phyloP scores from a whole-genome alignment of 2,329 filamentous ascomycete species.

The Penicillium sp. region DNA sequence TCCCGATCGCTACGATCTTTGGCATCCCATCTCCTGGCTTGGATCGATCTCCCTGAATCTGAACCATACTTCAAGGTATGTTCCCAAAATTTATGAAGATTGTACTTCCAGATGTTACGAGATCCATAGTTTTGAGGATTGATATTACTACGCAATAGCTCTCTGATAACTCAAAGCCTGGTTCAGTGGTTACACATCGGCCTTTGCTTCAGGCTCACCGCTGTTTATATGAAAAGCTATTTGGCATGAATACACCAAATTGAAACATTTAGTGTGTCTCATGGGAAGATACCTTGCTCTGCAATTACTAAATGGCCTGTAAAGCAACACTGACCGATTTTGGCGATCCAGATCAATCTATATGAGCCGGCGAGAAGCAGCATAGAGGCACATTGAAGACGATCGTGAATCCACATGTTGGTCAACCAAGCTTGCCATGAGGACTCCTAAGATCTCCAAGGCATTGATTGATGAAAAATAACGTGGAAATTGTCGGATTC shows the following conservation, averaged over 20 bases:
- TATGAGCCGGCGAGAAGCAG: too few relatives aligned
- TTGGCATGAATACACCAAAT: background rate
- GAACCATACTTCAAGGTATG: background rate
- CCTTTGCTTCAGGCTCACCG: background rate
- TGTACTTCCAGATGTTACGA: too few relatives aligned
- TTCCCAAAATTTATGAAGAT: background rate
- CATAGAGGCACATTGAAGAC: too few relatives aligned
- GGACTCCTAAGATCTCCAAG: too few relatives aligned
- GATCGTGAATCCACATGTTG: too few relatives aligned
- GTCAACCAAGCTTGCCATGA: too few relatives aligned
- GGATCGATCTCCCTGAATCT: too few relatives aligned
- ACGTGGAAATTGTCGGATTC: too few relatives aligned
- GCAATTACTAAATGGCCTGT: background rate
- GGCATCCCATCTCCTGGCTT: too few relatives aligned
- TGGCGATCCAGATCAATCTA: background rate
- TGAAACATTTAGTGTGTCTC: background rate
- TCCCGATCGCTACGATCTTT: background rate
- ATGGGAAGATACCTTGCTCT: background rate
- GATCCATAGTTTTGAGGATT: background rate
- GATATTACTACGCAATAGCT: background rate
- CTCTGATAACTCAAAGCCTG: too few relatives aligned
- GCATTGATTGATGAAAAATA: too few relatives aligned
- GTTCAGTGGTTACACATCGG: too few relatives aligned
- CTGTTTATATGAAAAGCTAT: background rate
- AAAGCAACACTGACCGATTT: background rate